Percentiles rank a stretch among this genome's conserved stretches.
Evolutionary conservation across 805 yeast species (phyloP).

Genomic region (Allodekkera sacchari): DNA sequence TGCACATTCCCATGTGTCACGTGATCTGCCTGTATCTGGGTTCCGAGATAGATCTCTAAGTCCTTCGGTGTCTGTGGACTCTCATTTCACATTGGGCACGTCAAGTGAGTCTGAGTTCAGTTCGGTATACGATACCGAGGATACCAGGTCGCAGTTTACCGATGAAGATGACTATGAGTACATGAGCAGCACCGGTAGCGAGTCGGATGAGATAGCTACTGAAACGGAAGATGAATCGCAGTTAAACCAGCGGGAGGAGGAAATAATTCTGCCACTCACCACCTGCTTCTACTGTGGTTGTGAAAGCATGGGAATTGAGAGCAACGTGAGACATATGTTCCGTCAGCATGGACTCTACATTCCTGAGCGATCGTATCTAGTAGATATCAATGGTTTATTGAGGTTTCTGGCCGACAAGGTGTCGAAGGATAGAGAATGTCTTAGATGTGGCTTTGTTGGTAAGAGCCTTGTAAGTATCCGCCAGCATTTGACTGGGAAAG

Average conservation of each 20-base stretch:
- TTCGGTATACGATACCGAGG: conserved; percentile 13
- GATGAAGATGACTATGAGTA: conserved; percentile 10
- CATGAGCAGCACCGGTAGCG: conserved; percentile 1
- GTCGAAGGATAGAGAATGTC: conserved; percentile 71
- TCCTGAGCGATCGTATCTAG: conserved; percentile 70
- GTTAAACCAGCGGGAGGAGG: conserved; percentile 15
- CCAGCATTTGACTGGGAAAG: conserved; percentile 74
- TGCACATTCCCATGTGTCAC: too few species aligned
- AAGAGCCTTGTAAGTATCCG: conserved; percentile 73
- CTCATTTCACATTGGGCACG: conserved; percentile 43
- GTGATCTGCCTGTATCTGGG: too few species aligned
- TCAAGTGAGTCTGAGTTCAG: conserved; percentile 13
- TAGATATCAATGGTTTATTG: conserved; percentile 62
- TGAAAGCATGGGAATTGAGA: conserved; percentile 31
- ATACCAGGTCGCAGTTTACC: conserved; percentile 12
- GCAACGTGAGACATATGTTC: conserved; percentile 63
- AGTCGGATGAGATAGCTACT: conserved; percentile 10
- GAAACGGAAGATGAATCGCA: conserved; percentile 10
- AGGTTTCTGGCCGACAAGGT: conserved; percentile 66
- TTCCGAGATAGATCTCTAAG: conserved; percentile 39
- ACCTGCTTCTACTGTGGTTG: conserved; percentile 44
- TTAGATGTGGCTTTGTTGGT: conserved; percentile 77
- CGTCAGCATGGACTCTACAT: conserved; percentile 74
- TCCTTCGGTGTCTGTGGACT: conserved; percentile 46
- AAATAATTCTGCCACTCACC: conserved; percentile 32